Evolutionary conservation across 202 grass and related monocot genomes (phyloP), one percentile per base, ranked within the genome.

Genomic region (Saccharum hybrid): DNA sequence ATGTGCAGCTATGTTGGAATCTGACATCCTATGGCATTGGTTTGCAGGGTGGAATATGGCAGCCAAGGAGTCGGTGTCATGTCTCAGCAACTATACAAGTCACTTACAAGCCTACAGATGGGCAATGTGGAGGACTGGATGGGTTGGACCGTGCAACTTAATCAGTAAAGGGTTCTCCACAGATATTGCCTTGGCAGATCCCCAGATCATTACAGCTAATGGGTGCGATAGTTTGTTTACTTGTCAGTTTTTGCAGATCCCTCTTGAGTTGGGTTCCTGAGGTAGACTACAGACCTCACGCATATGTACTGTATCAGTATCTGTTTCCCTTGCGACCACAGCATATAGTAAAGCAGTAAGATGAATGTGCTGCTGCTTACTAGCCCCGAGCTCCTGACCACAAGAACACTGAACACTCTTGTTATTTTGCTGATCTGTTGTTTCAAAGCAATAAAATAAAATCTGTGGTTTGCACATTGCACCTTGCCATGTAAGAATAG

Each of bases 41-140:
- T 26, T 85, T 85, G 40, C 86, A 96, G 90, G 85, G 81, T 91
- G 69, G 78, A 90, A 68, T 96, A 93, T 83, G 90, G 93, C 72
- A 96, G 91, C 40, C 74, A 89, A 73, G 88, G 86, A 71, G 83
- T 92, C 0, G 93, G 93, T 1, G 63, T 74, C 5, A 65, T 91
- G 28, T 90, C 88, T 1, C 86, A 91, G 80, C 83, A 96, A 62
- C 81, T 96, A 14, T 93, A 91, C 69, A 85, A 84, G 71, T 85
- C 83, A 16, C 86, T 93, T 36, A 96, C 90, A 18, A 83, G 86
- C 74, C 81, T 91, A 40, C 90, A 93, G 76, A 91, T 91, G 88
- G 88, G 93, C 69, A 70, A 66, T 18, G 14, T 37, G 33, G 86
- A 89, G 41, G 93, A 96, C 65, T 76, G 13, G 10, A 89, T 96